Conservation (phyloP, 139 green algal species). For the Trebouxia sp. region DNA sequence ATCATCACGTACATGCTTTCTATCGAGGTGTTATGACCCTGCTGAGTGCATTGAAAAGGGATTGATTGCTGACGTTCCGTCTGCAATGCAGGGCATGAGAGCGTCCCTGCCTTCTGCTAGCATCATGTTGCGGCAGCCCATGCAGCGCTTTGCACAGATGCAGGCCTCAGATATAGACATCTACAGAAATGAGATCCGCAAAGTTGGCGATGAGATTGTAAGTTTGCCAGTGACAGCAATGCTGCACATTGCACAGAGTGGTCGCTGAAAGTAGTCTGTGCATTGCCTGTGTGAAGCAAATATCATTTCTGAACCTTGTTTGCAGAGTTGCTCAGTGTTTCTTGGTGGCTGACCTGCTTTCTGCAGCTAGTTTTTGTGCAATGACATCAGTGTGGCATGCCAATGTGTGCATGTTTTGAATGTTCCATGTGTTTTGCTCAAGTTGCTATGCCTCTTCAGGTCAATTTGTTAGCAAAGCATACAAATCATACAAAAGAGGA, state of each 20-base stretch:
- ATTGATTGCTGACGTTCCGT: neutral
- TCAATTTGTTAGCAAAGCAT: slow-evolving; percentile 69
- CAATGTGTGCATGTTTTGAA: too few relatives aligned
- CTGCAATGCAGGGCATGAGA: slow-evolving; percentile 74
- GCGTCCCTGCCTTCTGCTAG: slow-evolving; percentile 89
- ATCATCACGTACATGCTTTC: too few relatives aligned
- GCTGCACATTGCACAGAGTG: neutral
- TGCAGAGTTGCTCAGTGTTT: too few relatives aligned
- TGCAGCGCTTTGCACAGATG: slow-evolving; percentile 85
- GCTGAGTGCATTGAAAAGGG: too few relatives aligned
- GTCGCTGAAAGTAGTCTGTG: neutral
- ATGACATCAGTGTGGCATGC: too few relatives aligned
- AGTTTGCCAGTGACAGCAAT: neutral
- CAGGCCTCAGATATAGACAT: slow-evolving; percentile 98
- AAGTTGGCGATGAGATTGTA: slow-evolving; percentile 89
- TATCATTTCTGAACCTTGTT: neutral
- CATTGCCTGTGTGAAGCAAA: neutral
- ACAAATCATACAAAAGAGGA: slow-evolving; percentile 81
- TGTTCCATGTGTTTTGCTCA: neutral
- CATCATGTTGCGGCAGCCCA: slow-evolving; percentile 98
- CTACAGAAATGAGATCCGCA: slow-evolving; percentile 89
- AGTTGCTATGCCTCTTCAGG: slow-evolving; percentile 22
- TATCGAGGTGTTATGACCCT: too few relatives aligned
- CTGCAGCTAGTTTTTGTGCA: too few relatives aligned
- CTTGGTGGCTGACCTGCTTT: neutral